A percentile compares a stretch with the other conserved stretches of the same genome.
Evolutionary conservation across 257 asterid species (phyloP).

Genomic region (Lantana camara): DNA sequence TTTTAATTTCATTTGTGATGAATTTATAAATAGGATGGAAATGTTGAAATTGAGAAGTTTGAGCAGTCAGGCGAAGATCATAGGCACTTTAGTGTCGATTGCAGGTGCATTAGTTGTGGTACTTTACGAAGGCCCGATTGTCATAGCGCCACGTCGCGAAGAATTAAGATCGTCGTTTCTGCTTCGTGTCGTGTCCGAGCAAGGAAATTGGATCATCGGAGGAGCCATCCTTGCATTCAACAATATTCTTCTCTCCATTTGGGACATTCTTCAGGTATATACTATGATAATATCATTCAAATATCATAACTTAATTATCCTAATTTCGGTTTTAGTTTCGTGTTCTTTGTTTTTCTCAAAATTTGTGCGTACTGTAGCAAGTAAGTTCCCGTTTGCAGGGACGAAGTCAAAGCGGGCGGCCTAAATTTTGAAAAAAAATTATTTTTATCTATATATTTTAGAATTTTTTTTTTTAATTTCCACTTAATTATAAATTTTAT

Average conservation of each 20-base stretch:
- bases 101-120: slow-evolving; percentile 46
- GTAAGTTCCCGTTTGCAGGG: too few species aligned
- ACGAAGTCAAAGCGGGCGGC: too few species aligned
- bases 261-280: slow-evolving; percentile 35
- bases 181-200: not conserved
- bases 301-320: too few species aligned
- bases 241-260: slow-evolving; percentile 26
- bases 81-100: slow-evolving; percentile 39
- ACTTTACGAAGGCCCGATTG: slow-evolving; percentile 35
- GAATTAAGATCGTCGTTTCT: not conserved
- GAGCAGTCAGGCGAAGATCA: slow-evolving; percentile 36
- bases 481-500: too few species aligned
- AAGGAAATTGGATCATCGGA: slow-evolving; percentile 34
- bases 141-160: not conserved
- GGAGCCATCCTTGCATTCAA: slow-evolving; percentile 31
- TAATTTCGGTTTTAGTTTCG: too few species aligned
- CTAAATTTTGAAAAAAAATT: too few species aligned
- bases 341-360: too few species aligned
- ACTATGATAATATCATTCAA: too few species aligned
- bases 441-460: too few species aligned
- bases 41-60: slow-evolving; percentile 28
- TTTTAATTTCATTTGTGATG: too few species aligned
- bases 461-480: too few species aligned
- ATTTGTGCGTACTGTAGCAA: too few species aligned
- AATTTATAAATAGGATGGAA: slow-evolving; percentile 53